Percentiles rank a stretch among this genome's conserved stretches.
phyloP scores from a whole-genome alignment of 2,329 filamentous ascomycete genomes.

The Pseudogymnoascus sp. region DNA sequence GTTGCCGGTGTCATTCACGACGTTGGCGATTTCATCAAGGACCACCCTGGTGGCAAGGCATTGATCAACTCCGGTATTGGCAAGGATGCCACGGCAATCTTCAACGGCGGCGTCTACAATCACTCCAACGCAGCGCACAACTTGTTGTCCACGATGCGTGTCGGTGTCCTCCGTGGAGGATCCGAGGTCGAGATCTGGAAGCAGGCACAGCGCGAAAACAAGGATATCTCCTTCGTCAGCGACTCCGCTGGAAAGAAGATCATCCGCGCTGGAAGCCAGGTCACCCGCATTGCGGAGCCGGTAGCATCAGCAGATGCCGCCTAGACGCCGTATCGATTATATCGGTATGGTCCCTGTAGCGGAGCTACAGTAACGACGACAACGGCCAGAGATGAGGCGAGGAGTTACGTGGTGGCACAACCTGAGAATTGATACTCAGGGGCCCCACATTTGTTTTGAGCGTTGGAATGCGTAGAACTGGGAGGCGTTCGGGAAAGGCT shows the following conservation, averaged over 20 bases:
- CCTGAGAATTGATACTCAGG: neutral
- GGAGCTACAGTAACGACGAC: neutral
- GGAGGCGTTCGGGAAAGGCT: conserved; percentile 9
- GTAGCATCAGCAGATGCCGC: conserved; percentile 79
- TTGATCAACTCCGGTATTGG: conserved; percentile 76
- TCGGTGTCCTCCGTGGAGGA: conserved; percentile 77
- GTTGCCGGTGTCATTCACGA: conserved; percentile 83
- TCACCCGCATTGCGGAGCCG: conserved; percentile 75
- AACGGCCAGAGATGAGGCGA: neutral
- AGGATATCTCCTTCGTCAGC: conserved; percentile 71
- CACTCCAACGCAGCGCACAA: conserved; percentile 90
- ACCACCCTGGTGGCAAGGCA: conserved; percentile 83
- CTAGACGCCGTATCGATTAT: conserved; percentile 31
- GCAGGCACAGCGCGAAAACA: conserved; percentile 74
- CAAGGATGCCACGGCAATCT: conserved; percentile 83
- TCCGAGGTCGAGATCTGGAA: conserved; percentile 93
- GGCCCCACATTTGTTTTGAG: neutral
- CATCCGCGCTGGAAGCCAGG: conserved; percentile 76
- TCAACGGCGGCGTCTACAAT: conserved; percentile 85
- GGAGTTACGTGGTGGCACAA: conserved; percentile 2
- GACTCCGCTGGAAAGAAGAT: conserved; percentile 77
- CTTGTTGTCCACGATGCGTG: conserved; percentile 77
- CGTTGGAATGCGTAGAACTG: conserved; percentile 6
- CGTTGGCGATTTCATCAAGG: conserved; percentile 74
- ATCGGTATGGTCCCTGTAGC: neutral